Conservation (phyloP, 116 monocot genomes). For the Phalaenopsis hybrid region DNA sequence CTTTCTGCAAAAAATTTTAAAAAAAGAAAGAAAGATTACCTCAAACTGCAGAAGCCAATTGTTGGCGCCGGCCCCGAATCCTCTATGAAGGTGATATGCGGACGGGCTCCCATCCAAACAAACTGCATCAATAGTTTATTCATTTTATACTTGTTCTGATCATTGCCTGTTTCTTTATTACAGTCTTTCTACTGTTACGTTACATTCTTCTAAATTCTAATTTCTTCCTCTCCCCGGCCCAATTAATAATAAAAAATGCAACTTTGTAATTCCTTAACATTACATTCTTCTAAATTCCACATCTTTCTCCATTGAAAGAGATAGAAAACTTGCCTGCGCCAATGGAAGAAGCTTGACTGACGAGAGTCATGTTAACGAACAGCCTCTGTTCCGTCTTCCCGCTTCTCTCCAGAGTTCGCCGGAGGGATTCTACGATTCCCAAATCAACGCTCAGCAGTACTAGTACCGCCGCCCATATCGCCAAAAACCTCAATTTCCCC, state of each 20-base stretch:
- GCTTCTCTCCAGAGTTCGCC: not conserved
- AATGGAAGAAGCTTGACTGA: slow-evolving; percentile 10
- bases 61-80: slow-evolving; percentile 31
- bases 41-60: slow-evolving; percentile 81
- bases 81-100: slow-evolving; percentile 58
- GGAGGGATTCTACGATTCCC: not conserved
- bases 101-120: slow-evolving; percentile 73
- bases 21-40: slow-evolving; percentile 12
- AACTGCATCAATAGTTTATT: slow-evolving; percentile 27
- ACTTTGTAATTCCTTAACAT: not conserved
- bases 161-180: not conserved
- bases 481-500: not conserved
- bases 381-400: slow-evolving; percentile 8
- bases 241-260: not conserved
- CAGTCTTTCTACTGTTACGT: not conserved
- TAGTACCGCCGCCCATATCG: not conserved
- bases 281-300: not conserved
- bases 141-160: not conserved
- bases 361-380: slow-evolving; percentile 35
- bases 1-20: not conserved
- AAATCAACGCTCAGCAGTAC: not conserved
- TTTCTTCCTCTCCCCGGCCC: no score
- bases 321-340: slow-evolving; percentile 26
- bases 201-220: no score
- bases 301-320: not conserved